phyloP scores from a whole-genome alignment of 768 basidiomycete genomes.

The Pulveroboletus sp. region DNA sequence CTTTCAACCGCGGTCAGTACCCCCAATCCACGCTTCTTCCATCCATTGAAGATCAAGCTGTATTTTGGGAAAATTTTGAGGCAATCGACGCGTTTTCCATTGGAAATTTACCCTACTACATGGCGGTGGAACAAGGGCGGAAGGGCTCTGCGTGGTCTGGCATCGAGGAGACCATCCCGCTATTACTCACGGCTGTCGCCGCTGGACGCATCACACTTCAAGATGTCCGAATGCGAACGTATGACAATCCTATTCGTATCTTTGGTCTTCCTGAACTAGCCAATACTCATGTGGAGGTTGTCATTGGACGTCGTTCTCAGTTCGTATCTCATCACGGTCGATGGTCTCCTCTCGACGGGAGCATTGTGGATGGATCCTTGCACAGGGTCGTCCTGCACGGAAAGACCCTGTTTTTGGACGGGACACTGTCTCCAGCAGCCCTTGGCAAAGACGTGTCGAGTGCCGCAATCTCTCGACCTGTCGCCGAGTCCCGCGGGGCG shows the following conservation, averaged over 20 bases:
- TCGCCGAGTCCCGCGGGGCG: constrained; percentile 25
- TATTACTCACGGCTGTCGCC: constrained; percentile 81
- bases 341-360: constrained; percentile 84
- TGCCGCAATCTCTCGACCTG: constrained; percentile 44
- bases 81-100: constrained; percentile 89
- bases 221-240: constrained; percentile 75
- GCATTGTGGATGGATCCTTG: constrained; percentile 62
- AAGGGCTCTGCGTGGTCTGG: constrained; percentile 68
- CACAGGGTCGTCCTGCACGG: constrained; percentile 91
- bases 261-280: constrained; percentile 85
- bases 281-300: constrained; percentile 89
- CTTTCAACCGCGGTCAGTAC: constrained; percentile 78
- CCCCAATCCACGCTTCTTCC: constrained; percentile 64
- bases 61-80: constrained; percentile 81
- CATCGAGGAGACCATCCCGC: constrained; percentile 79
- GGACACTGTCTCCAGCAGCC: constrained; percentile 54
- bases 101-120: constrained; percentile 74
- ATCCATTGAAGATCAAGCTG: constrained; percentile 66
- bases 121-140: constrained; percentile 61
- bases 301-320: constrained; percentile 67
- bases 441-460: constrained; percentile 72
- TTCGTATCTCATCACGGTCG: constrained; percentile 46
- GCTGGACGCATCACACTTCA: constrained; percentile 76
- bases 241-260: constrained; percentile 90
- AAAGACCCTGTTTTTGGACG: constrained; percentile 87